Conservation (phyloP, 129 eudicot species). For the Flaveria trinervia region DNA sequence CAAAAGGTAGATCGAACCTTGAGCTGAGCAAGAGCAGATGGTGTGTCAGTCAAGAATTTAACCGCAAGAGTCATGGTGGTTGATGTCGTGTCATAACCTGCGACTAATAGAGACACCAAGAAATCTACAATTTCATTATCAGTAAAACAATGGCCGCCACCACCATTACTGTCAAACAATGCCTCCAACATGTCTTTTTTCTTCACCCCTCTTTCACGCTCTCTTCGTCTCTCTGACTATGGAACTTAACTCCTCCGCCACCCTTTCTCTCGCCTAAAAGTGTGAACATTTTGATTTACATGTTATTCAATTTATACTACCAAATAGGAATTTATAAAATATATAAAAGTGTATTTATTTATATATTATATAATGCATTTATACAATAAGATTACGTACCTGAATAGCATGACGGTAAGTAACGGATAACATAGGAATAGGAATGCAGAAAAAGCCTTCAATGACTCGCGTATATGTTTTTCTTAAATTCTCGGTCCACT, state of each 20-base stretch:
- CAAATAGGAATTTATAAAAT: neutral
- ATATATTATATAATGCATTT: neutral
- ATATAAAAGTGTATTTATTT: no score
- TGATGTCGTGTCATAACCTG: conserved; percentile 97
- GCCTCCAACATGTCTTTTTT: conserved; percentile 84
- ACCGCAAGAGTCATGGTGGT: conserved; percentile 91
- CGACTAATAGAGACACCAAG: conserved; percentile 78
- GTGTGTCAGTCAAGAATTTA: conserved; percentile 82
- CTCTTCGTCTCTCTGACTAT: conserved; percentile 75
- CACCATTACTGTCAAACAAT: conserved; percentile 44
- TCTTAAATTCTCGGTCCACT: conserved; percentile 82
- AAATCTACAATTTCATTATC: conserved; percentile 90
- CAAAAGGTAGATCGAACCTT: conserved; percentile 47
- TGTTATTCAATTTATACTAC: neutral
- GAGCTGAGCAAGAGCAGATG: conserved; percentile 76
- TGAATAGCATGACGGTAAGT: conserved; percentile 78
- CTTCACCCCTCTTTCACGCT: conserved; percentile 53
- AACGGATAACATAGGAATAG: conserved; percentile 59
- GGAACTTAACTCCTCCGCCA: conserved; percentile 68
- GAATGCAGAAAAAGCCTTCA: conserved; percentile 88
- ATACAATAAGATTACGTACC: conserved; percentile 28
- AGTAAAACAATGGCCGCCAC: conserved; percentile 58
- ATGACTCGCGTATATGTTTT: conserved; percentile 86
- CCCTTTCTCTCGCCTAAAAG: conserved; percentile 71
- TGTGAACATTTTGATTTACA: no score